These are phyloP conservation scores for Rhododendron vialii DNA, from an alignment of 148 eudicot species.

Conservation along the genomic window DNA sequence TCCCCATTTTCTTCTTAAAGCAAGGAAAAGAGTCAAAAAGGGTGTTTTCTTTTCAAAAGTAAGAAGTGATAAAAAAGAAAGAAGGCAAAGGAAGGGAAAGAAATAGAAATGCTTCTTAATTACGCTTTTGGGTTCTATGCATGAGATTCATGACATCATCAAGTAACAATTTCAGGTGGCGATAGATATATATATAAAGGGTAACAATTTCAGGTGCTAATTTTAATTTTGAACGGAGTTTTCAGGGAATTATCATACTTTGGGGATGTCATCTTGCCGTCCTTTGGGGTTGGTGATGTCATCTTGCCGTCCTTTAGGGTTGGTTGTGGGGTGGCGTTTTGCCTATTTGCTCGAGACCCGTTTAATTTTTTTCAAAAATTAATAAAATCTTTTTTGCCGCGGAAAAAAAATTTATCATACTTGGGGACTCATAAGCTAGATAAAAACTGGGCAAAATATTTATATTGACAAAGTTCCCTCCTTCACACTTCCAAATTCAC, in stretches of 20 bases:
- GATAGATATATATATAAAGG: too few species aligned
- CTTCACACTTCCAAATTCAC: background rate
- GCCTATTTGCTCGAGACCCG: too few species aligned
- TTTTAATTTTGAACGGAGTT: background rate
- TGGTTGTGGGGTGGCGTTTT: too few species aligned
- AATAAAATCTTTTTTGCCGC: too few species aligned
- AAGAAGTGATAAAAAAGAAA: background rate
- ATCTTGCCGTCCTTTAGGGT: too few species aligned
- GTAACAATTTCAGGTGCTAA: background rate
- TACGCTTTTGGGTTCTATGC: constrained; percentile 1
- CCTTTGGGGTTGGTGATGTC: too few species aligned
- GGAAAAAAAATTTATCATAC: too few species aligned
- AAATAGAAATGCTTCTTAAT: background rate
- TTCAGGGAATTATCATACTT: background rate
- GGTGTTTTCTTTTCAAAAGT: background rate
- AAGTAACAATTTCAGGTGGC: background rate
- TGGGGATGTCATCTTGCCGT: too few species aligned
- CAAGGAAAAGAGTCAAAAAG: constrained; percentile 3
- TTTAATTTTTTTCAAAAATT: too few species aligned
- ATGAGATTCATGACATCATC: background rate
- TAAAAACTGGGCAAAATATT: too few species aligned
- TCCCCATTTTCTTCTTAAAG: background rate
- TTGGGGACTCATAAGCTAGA: too few species aligned
- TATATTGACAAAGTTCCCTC: background rate
- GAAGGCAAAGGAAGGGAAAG: background rate